Base-by-base conservation (phyloP, 306 rosid genomes). In the Quercus glauca region DNA sequence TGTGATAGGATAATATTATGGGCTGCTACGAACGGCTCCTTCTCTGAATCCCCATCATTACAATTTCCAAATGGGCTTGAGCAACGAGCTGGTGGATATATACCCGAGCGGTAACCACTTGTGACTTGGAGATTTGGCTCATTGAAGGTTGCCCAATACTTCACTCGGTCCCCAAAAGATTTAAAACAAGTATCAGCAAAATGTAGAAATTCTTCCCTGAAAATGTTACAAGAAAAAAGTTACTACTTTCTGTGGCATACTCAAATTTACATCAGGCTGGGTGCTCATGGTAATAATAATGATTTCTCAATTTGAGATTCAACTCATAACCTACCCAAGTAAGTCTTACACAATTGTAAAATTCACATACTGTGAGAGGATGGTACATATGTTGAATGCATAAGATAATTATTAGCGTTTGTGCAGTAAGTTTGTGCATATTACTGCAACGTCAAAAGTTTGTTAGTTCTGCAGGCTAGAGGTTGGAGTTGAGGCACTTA, bases 121-220 rank as follows among this genome's bases (percentile, higher is more conserved):
- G 79, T 73, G 3, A 55, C 86, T 28, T 17, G 49, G 6, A 78
- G 64, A 75, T 90, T 89, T 0, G 96, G 96, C 79, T 93, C 96
- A 41, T 93, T 89, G 74, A 91, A 85, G 37, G 94, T 91, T 15
- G 33, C 74, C 97, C 96, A 93, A 31, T 87, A 83, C 85, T 87
- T 93, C 1, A 93, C 94, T 80, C 90, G 82, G n/a, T 89, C 90
- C 25, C 98, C 96, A 80, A 91, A 91, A 52, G 81, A 69, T 68
- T 78, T 82, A 26, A 93, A 93, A 73, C 98, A 91, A 41, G 73
- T 72, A 67, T 91, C 86, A 43, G 92, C 94, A 80, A 85, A 93
- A 70, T 71, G 85, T 13, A 61, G 76, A 83, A 93, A 91, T 76
- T 93, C 97, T 69, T 88, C 88, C 89, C 93, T 90, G 85, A 31